phyloP scores from a whole-genome alignment of 208 protist species.

The Trypanosoma scelopori region DNA sequence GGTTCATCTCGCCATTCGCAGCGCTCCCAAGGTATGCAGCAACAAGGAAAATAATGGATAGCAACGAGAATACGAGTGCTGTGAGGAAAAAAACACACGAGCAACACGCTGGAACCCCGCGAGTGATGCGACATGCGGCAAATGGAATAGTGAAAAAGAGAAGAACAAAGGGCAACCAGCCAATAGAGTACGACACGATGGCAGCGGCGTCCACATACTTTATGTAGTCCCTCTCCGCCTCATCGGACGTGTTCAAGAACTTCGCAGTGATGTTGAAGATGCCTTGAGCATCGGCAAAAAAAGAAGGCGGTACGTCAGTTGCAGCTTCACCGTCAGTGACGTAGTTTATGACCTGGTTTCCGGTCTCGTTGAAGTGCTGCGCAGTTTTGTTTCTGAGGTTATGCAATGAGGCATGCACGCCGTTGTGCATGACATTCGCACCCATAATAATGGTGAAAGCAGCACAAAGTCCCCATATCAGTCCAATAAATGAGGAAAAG shows the following conservation, averaged over 20 bases:
- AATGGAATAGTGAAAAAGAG: conserved; percentile 63
- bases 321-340: not conserved
- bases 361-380: conserved; percentile 48
- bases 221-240: conserved; percentile 45
- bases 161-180: conserved; percentile 49
- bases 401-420: conserved; percentile 21
- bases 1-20: conserved; percentile 53
- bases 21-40: conserved; percentile 42
- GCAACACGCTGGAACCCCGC: conserved; percentile 32
- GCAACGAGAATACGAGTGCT: conserved; percentile 53
- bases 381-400: conserved; percentile 36
- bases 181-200: conserved; percentile 56
- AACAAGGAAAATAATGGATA: conserved; percentile 60
- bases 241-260: conserved; percentile 33
- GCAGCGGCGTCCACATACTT: conserved; percentile 60
- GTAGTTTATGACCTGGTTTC: conserved; percentile 28
- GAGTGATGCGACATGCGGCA: conserved; percentile 42
- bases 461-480: conserved; percentile 6
- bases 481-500: conserved; percentile 5
- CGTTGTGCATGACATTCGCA: conserved; percentile 10
- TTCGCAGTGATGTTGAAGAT: conserved; percentile 41
- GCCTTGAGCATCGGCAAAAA: conserved; percentile 25
- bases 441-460: conserved; percentile 21
- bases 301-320: not conserved
- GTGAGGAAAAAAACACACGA: conserved; percentile 67